These are phyloP conservation scores for Mucor racemosus DNA, from an alignment of 371 early-diverging fungal genomes.

Conservation along the genomic window DNA sequence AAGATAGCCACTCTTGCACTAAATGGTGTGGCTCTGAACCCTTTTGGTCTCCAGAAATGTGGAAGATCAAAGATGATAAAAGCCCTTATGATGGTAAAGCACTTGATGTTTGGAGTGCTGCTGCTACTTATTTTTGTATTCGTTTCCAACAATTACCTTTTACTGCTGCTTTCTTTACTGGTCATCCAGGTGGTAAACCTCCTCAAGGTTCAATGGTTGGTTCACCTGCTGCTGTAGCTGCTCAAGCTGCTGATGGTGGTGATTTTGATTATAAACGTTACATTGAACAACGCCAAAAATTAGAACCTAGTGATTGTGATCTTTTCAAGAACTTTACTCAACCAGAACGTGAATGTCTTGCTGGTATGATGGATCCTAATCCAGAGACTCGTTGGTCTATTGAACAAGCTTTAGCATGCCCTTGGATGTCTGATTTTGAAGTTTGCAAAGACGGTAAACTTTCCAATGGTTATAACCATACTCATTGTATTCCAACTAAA, in stretches of 20 bases:
- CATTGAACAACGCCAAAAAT: conserved; percentile 29
- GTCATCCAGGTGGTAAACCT: conserved; percentile 23
- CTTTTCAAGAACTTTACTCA: conserved; percentile 28
- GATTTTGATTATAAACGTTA: conserved; percentile 36
- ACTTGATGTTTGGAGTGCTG: conserved; percentile 86
- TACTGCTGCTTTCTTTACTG: conserved; percentile 42
- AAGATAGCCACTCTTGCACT: conserved; percentile 64
- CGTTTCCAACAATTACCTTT: conserved; percentile 73
- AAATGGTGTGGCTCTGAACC: conserved; percentile 89
- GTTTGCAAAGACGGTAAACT: conserved; percentile 40
- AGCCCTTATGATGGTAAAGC: conserved; percentile 74
- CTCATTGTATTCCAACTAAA: conserved; percentile 19
- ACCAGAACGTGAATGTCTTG: conserved; percentile 36
- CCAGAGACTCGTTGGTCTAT: conserved; percentile 79
- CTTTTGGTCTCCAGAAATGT: conserved; percentile 90
- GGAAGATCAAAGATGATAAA: conserved; percentile 53
- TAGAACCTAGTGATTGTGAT: conserved; percentile 34
- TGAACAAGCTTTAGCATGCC: conserved; percentile 77
- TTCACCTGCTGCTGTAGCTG: conserved; percentile 43
- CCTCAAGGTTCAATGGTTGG: conserved; percentile 26
- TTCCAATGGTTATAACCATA: conserved; percentile 30
- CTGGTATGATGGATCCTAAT: conserved; percentile 69
- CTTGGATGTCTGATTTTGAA: conserved; percentile 70
- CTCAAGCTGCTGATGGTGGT: conserved; percentile 36
- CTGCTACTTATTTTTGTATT: conserved; percentile 83